Percentiles rank a stretch among this genome's conserved stretches.
phyloP scores from a whole-genome alignment of 2,329 filamentous ascomycete species.

The Colletotrichum nymphaeae region DNA sequence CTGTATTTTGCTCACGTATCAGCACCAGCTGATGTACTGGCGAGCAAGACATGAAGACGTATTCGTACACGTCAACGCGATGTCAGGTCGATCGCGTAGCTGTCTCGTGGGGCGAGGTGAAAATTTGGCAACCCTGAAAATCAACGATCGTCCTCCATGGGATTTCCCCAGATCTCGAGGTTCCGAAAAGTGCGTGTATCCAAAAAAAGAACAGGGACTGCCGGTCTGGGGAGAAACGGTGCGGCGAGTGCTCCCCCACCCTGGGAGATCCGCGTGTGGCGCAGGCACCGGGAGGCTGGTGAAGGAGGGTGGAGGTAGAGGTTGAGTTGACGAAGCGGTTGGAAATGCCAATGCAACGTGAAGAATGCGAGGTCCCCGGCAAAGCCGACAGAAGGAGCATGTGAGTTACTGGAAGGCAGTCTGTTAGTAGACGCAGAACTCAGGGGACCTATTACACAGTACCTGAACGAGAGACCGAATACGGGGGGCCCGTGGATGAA shows the following conservation, averaged over 20 bases:
- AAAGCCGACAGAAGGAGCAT: not conserved
- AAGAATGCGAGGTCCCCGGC: not conserved
- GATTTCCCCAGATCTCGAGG: slow-evolving; percentile 34
- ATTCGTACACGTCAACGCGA: not conserved
- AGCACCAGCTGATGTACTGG: not conserved
- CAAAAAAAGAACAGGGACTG: slow-evolving; percentile 37
- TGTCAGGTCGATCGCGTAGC: not conserved
- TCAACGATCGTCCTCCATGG: not conserved
- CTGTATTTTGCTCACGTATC: not conserved
- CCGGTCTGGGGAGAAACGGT: slow-evolving; percentile 22
- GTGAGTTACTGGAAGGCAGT: not conserved
- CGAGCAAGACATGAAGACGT: not conserved
- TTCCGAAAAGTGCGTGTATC: slow-evolving; percentile 12
- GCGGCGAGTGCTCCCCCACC: slow-evolving; percentile 27
- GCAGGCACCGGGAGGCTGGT: slow-evolving; percentile 30
- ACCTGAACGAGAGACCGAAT: slow-evolving; percentile 9
- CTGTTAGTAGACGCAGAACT: slow-evolving; percentile 14
- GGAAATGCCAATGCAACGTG: not conserved
- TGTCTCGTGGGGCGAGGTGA: not conserved
- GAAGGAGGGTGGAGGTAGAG: not conserved
- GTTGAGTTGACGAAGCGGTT: not conserved
- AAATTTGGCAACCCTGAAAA: slow-evolving; percentile 3
- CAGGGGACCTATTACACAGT: slow-evolving; percentile 7
- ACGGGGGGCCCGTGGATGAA: slow-evolving; percentile 24
- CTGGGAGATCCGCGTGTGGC: slow-evolving; percentile 34